Evolutionary conservation across 2,329 filamentous ascomycete species (phyloP).

Genomic region (Fusarium brachygibbosum): DNA sequence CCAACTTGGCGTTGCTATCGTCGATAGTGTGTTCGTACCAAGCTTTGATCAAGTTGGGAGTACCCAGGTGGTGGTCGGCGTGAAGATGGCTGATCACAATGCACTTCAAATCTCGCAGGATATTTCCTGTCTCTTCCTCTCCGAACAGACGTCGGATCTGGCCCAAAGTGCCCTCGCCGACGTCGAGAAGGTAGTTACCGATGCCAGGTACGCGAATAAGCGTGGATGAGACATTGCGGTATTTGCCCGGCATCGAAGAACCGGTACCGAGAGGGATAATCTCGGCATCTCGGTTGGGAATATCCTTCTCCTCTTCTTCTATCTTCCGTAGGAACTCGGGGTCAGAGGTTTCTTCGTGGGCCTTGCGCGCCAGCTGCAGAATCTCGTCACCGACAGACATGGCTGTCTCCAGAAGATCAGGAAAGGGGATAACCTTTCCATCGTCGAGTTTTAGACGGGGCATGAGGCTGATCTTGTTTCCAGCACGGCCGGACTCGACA

Average conservation of each 20-base stretch:
- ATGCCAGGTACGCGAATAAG: constrained; percentile 85
- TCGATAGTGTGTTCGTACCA: constrained; percentile 74
- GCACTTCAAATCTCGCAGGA: constrained; percentile 82
- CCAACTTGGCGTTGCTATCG: constrained; percentile 62
- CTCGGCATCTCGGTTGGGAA: constrained; percentile 82
- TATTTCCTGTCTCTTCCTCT: constrained; percentile 72
- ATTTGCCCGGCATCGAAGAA: constrained; percentile 89
- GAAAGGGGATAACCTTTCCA: constrained; percentile 60
- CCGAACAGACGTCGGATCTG: constrained; percentile 83
- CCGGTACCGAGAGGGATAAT: constrained; percentile 92
- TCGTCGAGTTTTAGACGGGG: constrained; percentile 62
- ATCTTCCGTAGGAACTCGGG: constrained; percentile 64
- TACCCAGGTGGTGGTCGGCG: constrained; percentile 95
- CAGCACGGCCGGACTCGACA: constrained; percentile 59
- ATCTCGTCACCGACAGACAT: constrained; percentile 59
- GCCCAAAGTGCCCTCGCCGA: constrained; percentile 91
- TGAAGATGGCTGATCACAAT: constrained; percentile 97
- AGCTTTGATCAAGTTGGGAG: constrained; percentile 81
- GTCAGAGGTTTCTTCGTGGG: constrained; percentile 58
- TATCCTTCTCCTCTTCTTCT: constrained; percentile 68
- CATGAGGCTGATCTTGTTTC: constrained; percentile 62
- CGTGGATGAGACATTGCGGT: constrained; percentile 94
- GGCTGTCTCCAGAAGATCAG: constrained; percentile 62
- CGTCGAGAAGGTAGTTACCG: constrained; percentile 92
- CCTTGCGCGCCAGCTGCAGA: constrained; percentile 65